Evolutionary conservation across 2,329 filamentous ascomycete species (phyloP), one percentile per base, ranked within the genome.

Genomic region (Pseudonectria foliicola): DNA sequence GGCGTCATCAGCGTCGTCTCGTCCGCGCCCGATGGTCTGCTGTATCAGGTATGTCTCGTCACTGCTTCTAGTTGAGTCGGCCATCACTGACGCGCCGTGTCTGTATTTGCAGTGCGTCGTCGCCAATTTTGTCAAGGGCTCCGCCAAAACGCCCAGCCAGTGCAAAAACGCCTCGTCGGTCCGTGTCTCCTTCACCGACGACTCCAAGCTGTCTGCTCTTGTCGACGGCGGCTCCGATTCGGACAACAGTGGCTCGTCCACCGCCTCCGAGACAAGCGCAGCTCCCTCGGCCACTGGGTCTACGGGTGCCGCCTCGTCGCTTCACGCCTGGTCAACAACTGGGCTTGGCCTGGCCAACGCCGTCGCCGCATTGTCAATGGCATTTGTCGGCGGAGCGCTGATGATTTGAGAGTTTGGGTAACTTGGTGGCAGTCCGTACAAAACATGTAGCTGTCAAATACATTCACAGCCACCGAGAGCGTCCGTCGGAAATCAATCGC

Each of bases 1-100:
- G 77, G 74, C 13, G 59, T 79, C 12, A 49, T 81, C 4, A 57
- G 68, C 28, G 55, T 80, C 21, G 67, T 73, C 0, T 66, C 63
- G 14, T 61, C 69, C 13, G 74, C 68, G 0, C 59, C 66, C 1
- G 77, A 81, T 40, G 77, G 77, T 3, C 42, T 72, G 12, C 56
- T 79, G 6, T 80, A 68, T 50, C 69, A 75, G 63, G 75, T 77
- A 55, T 34, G 61, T 32, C 31, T 38, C 15, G 8, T 8, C 2
- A 29, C 12, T 14, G 10, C 11, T 10, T 7, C 13, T 7, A 4
- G 13, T 5, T 8, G 13, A 14, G 28, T 29, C 4, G 34, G 4
- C 7, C 13, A 2, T n/a, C 6, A 7, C 18, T 14, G 13, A 35
- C 44, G 35, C 43, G 10, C 6, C 7, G n/a, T n/a, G n/a, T n/a